Percentiles rank a stretch among this genome's conserved stretches.
These are phyloP conservation scores for Mariannaea elegans DNA, from an alignment of 2,329 filamentous ascomycete species.

Conservation along the genomic window DNA sequence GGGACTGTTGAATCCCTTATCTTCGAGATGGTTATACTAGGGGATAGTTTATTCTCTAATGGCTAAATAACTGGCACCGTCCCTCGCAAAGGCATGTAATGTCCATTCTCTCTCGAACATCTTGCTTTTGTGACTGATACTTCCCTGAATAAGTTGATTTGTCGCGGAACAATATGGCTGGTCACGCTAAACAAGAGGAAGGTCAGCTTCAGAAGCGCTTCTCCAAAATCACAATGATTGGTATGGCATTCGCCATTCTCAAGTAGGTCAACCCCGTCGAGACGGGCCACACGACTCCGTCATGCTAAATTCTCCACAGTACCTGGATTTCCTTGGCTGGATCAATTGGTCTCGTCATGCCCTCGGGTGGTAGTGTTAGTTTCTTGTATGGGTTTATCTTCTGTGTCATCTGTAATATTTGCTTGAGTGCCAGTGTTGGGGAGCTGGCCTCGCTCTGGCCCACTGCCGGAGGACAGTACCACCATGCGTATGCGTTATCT, in stretches of 20 bases:
- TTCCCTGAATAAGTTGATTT: background rate
- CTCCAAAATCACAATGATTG: conserved; percentile 36
- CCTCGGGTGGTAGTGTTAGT: conserved; percentile 51
- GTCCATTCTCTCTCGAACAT: background rate
- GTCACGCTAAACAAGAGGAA: conserved; percentile 13
- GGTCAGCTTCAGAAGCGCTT: conserved; percentile 35
- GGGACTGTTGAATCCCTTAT: background rate
- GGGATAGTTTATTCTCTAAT: background rate
- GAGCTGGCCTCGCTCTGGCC: conserved; percentile 34
- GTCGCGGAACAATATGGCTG: conserved; percentile 16
- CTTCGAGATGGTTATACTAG: background rate
- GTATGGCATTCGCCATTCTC: conserved; percentile 55
- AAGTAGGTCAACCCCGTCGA: conserved; percentile 40
- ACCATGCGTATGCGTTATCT: conserved; percentile 53
- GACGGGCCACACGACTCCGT: background rate
- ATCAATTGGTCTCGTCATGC: conserved; percentile 53
- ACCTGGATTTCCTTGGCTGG: conserved; percentile 51
- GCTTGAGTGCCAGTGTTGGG: conserved; percentile 29
- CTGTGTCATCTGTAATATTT: conserved; percentile 33
- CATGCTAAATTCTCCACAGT: conserved; percentile 21
- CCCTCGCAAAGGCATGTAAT: too few species aligned
- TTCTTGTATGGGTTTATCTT: conserved; percentile 54
- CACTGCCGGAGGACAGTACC: conserved; percentile 48
- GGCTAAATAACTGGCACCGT: background rate
- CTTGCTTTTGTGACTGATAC: background rate